These are phyloP conservation scores for Dactylellina drechsleri DNA, from an alignment of 2,329 filamentous ascomycete genomes.

Conservation along the genomic window DNA sequence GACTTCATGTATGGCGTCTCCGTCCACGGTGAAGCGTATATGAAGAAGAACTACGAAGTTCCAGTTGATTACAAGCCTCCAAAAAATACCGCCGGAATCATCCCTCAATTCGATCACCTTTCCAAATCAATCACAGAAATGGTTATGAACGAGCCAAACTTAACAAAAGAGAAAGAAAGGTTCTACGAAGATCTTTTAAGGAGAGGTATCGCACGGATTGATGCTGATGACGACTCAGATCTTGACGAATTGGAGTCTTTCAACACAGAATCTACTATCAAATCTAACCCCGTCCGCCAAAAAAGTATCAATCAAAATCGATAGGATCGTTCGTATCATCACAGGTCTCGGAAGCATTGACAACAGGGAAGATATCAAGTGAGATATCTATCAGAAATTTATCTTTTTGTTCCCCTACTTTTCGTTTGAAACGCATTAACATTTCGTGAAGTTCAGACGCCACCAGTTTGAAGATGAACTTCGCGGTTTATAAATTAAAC, in stretches of 20 bases:
- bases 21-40: conserved; percentile 32
- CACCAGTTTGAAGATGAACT: too few species aligned
- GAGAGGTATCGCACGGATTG: conserved; percentile 12
- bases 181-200: conserved; percentile 22
- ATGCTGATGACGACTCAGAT: not conserved
- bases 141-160: conserved; percentile 32
- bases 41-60: conserved; percentile 24
- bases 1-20: conserved; percentile 39
- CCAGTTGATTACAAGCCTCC: conserved; percentile 17
- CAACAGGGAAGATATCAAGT: too few species aligned
- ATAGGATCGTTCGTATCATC: too few species aligned
- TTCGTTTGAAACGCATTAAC: too few species aligned
- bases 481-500: too few species aligned
- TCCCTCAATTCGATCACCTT: conserved; percentile 32
- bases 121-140: conserved; percentile 24
- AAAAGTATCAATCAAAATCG: too few species aligned
- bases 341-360: too few species aligned
- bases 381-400: too few species aligned
- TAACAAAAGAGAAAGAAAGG: conserved; percentile 21
- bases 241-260: not conserved
- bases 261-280: too few species aligned
- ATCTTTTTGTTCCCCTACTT: too few species aligned
- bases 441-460: too few species aligned
- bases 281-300: too few species aligned
- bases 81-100: conserved; percentile 15